Conservation (phyloP, 768 basidiomycete genomes). For the Tylopilus subfusipes region DNA sequence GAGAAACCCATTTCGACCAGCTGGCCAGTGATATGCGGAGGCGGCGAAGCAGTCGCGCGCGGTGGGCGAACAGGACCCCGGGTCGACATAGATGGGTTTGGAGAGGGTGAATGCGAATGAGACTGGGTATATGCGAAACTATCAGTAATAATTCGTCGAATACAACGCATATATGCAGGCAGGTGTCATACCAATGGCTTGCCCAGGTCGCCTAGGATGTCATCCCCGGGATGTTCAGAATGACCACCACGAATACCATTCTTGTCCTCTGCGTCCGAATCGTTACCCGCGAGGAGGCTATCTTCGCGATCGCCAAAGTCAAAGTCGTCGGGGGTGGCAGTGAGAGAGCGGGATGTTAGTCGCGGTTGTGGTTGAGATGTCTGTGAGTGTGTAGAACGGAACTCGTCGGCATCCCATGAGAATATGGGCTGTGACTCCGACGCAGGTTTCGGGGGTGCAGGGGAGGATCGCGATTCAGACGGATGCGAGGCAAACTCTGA, state of each 20-base stretch:
- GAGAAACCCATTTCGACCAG: constrained; percentile 97
- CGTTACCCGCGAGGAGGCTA: constrained; percentile 28
- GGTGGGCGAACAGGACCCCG: neutral
- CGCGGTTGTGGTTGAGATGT: neutral
- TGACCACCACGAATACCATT: constrained; percentile 2
- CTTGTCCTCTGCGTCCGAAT: constrained; percentile 35
- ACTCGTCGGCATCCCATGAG: constrained; percentile 48
- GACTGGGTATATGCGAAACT: neutral
- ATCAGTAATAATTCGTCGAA: neutral
- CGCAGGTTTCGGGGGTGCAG: constrained; percentile 2
- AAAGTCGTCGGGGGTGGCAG: constrained; percentile 48
- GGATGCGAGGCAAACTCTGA: constrained; percentile 32
- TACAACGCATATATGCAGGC: neutral
- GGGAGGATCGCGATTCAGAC: constrained; percentile 15
- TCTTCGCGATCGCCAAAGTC: constrained; percentile 62
- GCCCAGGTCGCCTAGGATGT: constrained; percentile 65
- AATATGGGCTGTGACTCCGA: constrained; percentile 8
- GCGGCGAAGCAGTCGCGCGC: constrained; percentile 49
- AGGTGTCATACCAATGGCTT: constrained; percentile 47
- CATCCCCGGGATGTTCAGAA: constrained; percentile 46
- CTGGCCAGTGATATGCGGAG: constrained; percentile 88
- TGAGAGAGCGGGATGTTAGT: constrained; percentile 17
- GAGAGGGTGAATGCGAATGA: constrained; percentile 9
- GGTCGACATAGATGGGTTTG: constrained; percentile 7
- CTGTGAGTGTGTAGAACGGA: constrained; percentile 26